Conservation (phyloP, 73 alveolate species). For the Durusdinium trenchii region DNA sequence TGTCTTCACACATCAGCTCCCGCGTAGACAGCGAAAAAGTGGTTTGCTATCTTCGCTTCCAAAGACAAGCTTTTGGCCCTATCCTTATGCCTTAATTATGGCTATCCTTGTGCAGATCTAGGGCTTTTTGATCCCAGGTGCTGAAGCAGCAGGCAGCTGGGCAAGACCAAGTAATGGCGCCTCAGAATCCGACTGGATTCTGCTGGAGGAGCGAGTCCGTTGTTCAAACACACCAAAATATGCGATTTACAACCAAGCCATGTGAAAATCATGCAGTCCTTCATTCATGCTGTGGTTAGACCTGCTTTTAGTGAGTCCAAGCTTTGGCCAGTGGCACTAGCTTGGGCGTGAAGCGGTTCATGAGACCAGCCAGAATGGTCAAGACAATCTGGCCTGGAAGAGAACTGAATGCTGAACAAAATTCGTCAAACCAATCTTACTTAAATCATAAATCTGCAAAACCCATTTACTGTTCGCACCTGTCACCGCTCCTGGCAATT, state of each 20-base stretch:
- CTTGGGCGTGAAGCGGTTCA: slow-evolving; percentile 52
- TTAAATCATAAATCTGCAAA: background rate
- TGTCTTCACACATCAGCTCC: too few relatives aligned
- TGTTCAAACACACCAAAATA: background rate
- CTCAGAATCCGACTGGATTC: background rate
- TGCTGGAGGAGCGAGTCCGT: background rate
- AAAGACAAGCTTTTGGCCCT: too few relatives aligned
- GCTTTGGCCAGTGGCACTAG: background rate
- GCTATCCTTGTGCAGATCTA: too few relatives aligned
- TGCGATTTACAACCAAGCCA: background rate
- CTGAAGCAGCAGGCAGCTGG: slow-evolving; percentile 65
- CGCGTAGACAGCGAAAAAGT: too few relatives aligned
- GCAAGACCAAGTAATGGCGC: slow-evolving; percentile 77
- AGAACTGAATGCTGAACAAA: background rate
- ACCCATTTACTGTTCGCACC: background rate
- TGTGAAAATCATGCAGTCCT: too few relatives aligned
- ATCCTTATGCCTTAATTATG: too few relatives aligned
- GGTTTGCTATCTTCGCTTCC: too few relatives aligned
- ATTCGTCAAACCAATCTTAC: background rate
- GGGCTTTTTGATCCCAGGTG: background rate
- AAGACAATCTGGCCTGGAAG: slow-evolving; percentile 14
- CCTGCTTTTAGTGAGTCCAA: too few relatives aligned
- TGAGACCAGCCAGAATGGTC: slow-evolving; percentile 26
- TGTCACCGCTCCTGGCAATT: background rate
- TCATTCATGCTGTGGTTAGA: too few relatives aligned